phyloP scores from a whole-genome alignment of 2,329 filamentous ascomycete species.

The Fusarium napiforme region DNA sequence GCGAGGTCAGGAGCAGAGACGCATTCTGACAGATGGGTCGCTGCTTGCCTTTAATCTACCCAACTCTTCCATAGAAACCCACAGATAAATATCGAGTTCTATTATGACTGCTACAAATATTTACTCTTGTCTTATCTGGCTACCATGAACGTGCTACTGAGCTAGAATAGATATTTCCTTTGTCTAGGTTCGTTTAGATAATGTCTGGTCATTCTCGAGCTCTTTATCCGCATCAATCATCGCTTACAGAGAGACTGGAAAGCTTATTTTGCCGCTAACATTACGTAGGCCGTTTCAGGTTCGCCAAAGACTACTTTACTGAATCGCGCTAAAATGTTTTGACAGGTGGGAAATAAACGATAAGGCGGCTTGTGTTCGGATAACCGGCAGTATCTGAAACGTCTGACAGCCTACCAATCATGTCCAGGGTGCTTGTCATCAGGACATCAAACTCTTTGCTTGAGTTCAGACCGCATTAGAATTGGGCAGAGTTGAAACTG shows the following conservation, averaged over 20 bases:
- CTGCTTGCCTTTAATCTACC: neutral
- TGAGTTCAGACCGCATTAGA: accelerated
- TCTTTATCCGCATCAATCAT: neutral
- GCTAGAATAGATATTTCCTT: accelerated
- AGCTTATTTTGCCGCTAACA: neutral
- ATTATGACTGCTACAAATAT: accelerated
- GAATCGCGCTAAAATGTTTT: neutral
- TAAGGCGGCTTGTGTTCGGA: neutral
- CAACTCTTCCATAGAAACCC: accelerated
- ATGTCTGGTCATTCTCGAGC: neutral
- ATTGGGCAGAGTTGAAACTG: accelerated
- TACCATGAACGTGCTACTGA: accelerated
- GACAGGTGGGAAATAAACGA: neutral
- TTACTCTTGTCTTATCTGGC: accelerated
- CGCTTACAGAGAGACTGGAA: no score
- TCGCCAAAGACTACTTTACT: neutral
- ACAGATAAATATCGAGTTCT: accelerated
- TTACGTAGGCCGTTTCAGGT: neutral
- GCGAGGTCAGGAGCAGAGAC: no score
- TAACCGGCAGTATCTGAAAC: neutral
- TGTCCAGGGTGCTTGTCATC: neutral
- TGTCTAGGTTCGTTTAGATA: accelerated
- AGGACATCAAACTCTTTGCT: accelerated
- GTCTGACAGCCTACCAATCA: neutral
- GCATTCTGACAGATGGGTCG: no score